Base-by-base conservation (phyloP, 1,139 yeast species). In the Hansenula sp. region DNA sequence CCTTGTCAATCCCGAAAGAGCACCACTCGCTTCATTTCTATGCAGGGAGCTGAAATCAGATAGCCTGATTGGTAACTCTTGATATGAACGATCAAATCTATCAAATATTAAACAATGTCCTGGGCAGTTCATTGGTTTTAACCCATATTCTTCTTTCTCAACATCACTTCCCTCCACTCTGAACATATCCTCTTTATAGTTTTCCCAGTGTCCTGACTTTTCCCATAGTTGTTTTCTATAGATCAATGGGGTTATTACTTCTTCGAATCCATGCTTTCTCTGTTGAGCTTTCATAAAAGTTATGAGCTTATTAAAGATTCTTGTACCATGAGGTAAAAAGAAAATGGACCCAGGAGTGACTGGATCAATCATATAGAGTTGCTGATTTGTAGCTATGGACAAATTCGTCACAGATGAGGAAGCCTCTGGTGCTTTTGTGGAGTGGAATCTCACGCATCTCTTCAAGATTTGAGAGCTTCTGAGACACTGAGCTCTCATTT, bases 41-140 rank as follows among this genome's bases (percentile, higher is more conserved):
- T 94, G 99, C 42, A 94, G 67, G 3, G 95, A 94, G 37, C 96
- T 88, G 56, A 90, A 92, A 64, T 94, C 99, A 12, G 96, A 87
- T 55, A 78, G 79, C 54, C 98, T 68, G 53, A 90, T 71, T 6
- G 99, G 99, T 42, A 94, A 67, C 54, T 94, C 97, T 47, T 88
- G 78, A 59, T 88, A 88, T 0, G 96, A 86, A 52, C 95, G 78
- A 45, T 89, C 95, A 50, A 85, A 80, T 49, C 81, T 77, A 46
- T 83, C 77, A 68, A 82, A 94, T 50, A 94, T 79, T 44, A 92
- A 61, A 60, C 98, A 94, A 61, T 94, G 99, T 1, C 97, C 97
- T 0, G 99, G 98, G 61, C 98, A 92, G 66, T 92, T 94, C 98
- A 92, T 92, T 21, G 98, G 98, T 62, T 92, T 92, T 46, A 92